phyloP scores from a whole-genome alignment of 768 basidiomycete species.

The Amanita pseudoporphyria region DNA sequence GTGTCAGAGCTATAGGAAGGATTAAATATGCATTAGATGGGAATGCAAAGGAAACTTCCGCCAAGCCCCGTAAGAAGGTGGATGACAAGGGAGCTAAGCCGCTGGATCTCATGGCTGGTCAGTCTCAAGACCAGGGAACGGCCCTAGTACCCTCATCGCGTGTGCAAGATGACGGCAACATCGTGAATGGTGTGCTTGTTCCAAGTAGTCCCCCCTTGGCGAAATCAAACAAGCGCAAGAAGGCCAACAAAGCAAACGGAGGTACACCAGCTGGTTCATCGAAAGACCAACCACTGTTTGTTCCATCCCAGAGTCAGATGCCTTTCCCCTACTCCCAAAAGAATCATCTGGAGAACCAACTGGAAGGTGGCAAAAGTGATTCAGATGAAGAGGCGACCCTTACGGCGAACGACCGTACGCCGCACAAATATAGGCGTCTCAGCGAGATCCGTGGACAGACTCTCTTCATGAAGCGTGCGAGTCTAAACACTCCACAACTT shows the following conservation, averaged over 20 bases:
- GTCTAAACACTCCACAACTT: not conserved
- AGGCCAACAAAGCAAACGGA: not conserved
- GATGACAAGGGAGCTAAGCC: not conserved
- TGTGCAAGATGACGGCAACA: slow-evolving; percentile 11
- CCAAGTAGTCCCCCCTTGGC: not conserved
- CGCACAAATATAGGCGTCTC: not conserved
- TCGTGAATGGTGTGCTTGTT: not conserved
- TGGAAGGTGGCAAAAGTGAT: not conserved
- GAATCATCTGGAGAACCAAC: not conserved
- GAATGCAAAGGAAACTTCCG: not conserved
- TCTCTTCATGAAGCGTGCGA: not conserved
- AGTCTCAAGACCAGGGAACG: not conserved
- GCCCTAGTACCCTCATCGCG: slow-evolving; percentile 5
- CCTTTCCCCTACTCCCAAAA: not conserved
- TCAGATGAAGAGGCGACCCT: slow-evolving; percentile 1
- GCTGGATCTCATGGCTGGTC: not conserved
- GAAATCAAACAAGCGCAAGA: not conserved
- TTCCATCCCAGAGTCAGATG: not conserved
- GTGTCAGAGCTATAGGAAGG: not conserved
- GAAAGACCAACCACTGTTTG: not conserved
- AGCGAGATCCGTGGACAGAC: not conserved
- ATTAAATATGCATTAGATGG: not conserved
- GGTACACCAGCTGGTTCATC: not conserved
- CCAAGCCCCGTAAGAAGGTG: not conserved
- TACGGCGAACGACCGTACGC: not conserved